Percentiles rank a stretch among this genome's conserved stretches.
These are phyloP conservation scores for Microsporum audouinii DNA, from an alignment of 2,329 filamentous ascomycete species.

Conservation along the genomic window DNA sequence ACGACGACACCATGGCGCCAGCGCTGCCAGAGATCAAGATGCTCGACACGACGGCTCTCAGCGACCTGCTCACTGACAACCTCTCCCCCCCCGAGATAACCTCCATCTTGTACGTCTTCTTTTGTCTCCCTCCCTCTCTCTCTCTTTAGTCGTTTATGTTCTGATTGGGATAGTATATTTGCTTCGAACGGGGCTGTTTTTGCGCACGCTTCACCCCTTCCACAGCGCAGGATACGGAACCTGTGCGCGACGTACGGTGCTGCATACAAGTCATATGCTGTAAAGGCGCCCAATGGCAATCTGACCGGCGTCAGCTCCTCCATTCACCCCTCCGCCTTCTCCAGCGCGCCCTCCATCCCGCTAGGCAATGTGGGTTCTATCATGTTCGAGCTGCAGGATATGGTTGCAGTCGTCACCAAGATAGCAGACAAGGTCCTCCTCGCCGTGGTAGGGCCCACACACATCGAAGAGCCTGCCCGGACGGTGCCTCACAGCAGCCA, in stretches of 20 bases:
- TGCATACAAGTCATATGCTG: conserved; percentile 34
- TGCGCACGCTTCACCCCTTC: conserved; percentile 31
- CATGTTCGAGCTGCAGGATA: conserved; percentile 32
- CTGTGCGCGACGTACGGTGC: conserved; percentile 35
- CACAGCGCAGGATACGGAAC: conserved; percentile 31
- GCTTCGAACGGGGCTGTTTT: conserved; percentile 36
- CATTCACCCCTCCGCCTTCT: conserved; percentile 33
- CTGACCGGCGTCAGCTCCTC: conserved; percentile 34
- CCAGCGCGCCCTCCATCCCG: conserved; percentile 31
- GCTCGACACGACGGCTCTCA: conserved; percentile 33
- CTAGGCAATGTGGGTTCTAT: conserved; percentile 35
- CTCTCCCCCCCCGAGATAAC: conserved; percentile 35
- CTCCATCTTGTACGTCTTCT: conserved; percentile 28
- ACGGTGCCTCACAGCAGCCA: background rate
- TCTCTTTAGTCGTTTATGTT: background rate
- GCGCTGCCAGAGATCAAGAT: conserved; percentile 34
- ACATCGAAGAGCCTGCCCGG: conserved; percentile 1
- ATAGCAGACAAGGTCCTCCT: conserved; percentile 35
- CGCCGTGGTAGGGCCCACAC: conserved; percentile 28
- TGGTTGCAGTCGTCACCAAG: conserved; percentile 32
- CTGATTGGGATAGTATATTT: conserved; percentile 25
- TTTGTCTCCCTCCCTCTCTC: background rate
- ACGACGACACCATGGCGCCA: conserved; percentile 29
- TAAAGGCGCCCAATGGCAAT: conserved; percentile 31
- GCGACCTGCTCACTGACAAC: conserved; percentile 33